A percentile compares a stretch with the other conserved stretches of the same genome.
phyloP scores from a whole-genome alignment of 768 basidiomycete species.

The Suillus luteus region DNA sequence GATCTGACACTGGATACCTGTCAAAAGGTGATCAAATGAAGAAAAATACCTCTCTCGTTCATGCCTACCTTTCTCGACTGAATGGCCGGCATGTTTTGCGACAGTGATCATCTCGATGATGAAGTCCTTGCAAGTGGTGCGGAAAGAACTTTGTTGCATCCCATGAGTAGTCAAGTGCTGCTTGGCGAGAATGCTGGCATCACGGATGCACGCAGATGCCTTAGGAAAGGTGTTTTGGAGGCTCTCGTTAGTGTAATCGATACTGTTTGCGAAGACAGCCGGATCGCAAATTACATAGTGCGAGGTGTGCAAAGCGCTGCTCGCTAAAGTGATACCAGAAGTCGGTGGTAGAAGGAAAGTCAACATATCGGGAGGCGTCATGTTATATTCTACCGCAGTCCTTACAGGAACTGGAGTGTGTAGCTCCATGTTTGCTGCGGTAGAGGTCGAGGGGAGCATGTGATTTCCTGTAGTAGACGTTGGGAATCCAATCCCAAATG shows the following conservation, averaged over 20 bases:
- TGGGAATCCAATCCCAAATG: not conserved
- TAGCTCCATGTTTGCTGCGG: not conserved
- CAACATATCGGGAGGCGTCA: not conserved
- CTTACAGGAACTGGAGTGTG: not conserved
- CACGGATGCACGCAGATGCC: not conserved
- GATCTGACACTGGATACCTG: not conserved
- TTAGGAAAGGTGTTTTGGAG: not conserved
- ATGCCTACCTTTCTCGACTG: not conserved
- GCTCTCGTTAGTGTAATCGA: not conserved
- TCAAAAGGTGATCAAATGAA: not conserved
- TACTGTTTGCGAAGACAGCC: not conserved
- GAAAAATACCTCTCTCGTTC: not conserved
- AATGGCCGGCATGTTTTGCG: not conserved
- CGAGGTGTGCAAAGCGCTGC: no score
- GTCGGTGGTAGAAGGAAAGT: not conserved
- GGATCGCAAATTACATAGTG: not conserved
- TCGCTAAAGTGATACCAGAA: not conserved
- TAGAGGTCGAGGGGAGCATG: not conserved
- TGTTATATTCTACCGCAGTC: not conserved
- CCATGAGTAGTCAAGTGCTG: not conserved
- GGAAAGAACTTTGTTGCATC: not conserved
- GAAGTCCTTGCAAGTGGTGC: rapidly evolving
- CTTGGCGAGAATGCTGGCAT: not conserved
- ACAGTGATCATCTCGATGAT: not conserved
- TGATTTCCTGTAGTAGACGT: no score